Conservation (phyloP, 768 basidiomycete species). For the Clavulina sp. region DNA sequence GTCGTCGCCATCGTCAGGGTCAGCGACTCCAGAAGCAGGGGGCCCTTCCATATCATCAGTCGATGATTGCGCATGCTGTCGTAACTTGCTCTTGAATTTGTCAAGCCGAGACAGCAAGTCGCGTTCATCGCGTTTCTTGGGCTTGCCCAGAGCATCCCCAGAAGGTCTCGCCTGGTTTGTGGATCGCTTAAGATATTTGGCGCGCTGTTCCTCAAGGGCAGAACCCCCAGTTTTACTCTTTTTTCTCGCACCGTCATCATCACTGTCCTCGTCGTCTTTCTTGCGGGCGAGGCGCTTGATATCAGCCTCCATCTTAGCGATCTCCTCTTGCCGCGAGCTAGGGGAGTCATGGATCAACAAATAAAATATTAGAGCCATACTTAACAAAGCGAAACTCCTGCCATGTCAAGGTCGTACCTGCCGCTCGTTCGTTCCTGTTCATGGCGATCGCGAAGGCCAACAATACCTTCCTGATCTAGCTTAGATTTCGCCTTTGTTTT, state of each 20-base stretch:
- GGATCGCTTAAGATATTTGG: slow-evolving; percentile 49
- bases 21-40: slow-evolving; percentile 11
- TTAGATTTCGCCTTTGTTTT: slow-evolving; percentile 10
- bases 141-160: slow-evolving; percentile 36
- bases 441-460: slow-evolving; percentile 59
- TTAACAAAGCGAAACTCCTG: not conserved
- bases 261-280: slow-evolving; percentile 24
- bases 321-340: slow-evolving; percentile 49
- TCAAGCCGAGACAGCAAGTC: slow-evolving; percentile 50
- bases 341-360: slow-evolving; percentile 20
- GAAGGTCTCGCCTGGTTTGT: no score
- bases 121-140: slow-evolving; percentile 46
- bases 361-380: not conserved
- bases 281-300: slow-evolving; percentile 60
- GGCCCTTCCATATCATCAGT: slow-evolving; percentile 15
- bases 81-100: slow-evolving; percentile 55
- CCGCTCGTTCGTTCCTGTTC: slow-evolving; percentile 47
- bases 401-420: slow-evolving; percentile 27
- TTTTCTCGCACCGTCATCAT: slow-evolving; percentile 42
- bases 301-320: slow-evolving; percentile 76
- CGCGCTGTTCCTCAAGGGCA: slow-evolving; percentile 61
- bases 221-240: slow-evolving; percentile 41
- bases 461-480: slow-evolving; percentile 30
- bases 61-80: slow-evolving; percentile 21
- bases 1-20: slow-evolving; percentile 26